These are phyloP conservation scores for Fusarium oligoseptatum DNA, from an alignment of 2,329 filamentous ascomycete genomes.

Conservation along the genomic window DNA sequence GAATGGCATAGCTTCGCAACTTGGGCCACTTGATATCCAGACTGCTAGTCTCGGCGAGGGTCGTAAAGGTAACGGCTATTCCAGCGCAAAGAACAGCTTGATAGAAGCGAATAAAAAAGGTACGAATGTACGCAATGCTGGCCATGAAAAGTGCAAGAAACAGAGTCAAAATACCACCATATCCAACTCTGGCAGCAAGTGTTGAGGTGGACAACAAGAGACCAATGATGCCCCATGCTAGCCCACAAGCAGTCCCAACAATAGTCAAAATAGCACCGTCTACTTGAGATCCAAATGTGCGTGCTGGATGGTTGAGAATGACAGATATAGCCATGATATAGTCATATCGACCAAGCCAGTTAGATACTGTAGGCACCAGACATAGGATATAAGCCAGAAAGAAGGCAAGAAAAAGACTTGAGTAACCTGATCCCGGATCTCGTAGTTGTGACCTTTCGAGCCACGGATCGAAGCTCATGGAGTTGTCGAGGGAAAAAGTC, in stretches of 20 bases:
- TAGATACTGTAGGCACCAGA: conserved; percentile 61
- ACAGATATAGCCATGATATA: conserved; percentile 70
- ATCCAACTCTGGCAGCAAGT: conserved; percentile 58
- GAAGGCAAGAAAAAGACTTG: conserved; percentile 69
- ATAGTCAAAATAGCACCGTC: conserved; percentile 67
- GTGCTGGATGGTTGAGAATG: conserved; percentile 70
- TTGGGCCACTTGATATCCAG: conserved; percentile 62
- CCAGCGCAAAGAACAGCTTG: conserved; percentile 68
- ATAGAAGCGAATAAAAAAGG: conserved; percentile 68
- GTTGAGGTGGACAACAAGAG: conserved; percentile 67
- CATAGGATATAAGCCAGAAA: conserved; percentile 69
- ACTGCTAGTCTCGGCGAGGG: conserved; percentile 62
- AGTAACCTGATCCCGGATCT: conserved; percentile 64
- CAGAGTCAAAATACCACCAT: conserved; percentile 67
- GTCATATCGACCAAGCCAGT: conserved; percentile 66
- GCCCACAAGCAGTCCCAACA: conserved; percentile 65
- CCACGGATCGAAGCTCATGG: conserved; percentile 58
- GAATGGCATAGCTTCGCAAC: conserved; percentile 65
- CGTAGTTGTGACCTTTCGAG: conserved; percentile 59
- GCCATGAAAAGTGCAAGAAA: conserved; percentile 68
- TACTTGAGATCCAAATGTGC: conserved; percentile 68
- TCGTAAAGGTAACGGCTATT: conserved; percentile 67
- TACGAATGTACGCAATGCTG: conserved; percentile 64
- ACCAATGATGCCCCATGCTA: conserved; percentile 68
- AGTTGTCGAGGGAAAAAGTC: conserved; percentile 63